A percentile compares a stretch with the other conserved stretches of the same genome.
Evolutionary conservation across 768 basidiomycete genomes (phyloP).

Genomic region (Cyclocybe cylindracea): DNA sequence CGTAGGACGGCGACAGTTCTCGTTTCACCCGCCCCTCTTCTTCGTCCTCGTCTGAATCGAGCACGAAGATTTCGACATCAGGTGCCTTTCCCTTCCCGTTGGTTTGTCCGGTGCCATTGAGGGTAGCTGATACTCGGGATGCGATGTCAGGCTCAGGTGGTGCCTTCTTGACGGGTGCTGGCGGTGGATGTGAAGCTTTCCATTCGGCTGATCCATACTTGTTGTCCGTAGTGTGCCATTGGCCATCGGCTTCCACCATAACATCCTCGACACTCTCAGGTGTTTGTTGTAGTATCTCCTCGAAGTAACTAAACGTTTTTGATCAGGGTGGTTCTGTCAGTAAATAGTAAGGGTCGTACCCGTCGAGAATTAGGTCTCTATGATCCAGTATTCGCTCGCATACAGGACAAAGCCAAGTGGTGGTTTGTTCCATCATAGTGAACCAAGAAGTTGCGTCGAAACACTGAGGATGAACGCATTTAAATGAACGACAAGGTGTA

Average conservation of each 20-base stretch:
- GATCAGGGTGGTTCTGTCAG: neutral
- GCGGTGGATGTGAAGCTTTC: conserved; percentile 55
- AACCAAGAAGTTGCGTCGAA: conserved; percentile 97
- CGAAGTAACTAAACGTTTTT: conserved; percentile 67
- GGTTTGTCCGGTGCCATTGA: conserved; percentile 29
- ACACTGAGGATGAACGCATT: conserved; percentile 90
- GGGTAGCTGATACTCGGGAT: conserved; percentile 20
- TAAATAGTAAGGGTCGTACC: conserved; percentile 45
- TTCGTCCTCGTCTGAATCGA: conserved; percentile 82
- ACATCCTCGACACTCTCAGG: conserved; percentile 88
- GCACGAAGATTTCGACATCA: conserved; percentile 59
- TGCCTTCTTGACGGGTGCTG: conserved; percentile 33
- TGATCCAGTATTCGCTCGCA: conserved; percentile 80
- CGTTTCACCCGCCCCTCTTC: conserved; percentile 75
- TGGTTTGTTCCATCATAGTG: conserved; percentile 93
- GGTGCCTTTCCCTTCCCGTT: conserved; percentile 47
- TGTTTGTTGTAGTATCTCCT: conserved; percentile 77
- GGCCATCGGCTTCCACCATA: conserved; percentile 89
- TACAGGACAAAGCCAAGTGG: conserved; percentile 93
- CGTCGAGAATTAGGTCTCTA: conserved; percentile 89
- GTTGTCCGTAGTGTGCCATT: conserved; percentile 93
- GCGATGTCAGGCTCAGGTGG: conserved; percentile 15
- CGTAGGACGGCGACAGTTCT: conserved; percentile 69
- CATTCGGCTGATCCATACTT: conserved; percentile 77
- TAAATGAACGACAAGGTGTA: conserved; percentile 83